A percentile compares a stretch with the other conserved stretches of the same genome.
These are phyloP conservation scores for Cordyceps javanica DNA, from an alignment of 2,329 filamentous ascomycete species.

Conservation along the genomic window DNA sequence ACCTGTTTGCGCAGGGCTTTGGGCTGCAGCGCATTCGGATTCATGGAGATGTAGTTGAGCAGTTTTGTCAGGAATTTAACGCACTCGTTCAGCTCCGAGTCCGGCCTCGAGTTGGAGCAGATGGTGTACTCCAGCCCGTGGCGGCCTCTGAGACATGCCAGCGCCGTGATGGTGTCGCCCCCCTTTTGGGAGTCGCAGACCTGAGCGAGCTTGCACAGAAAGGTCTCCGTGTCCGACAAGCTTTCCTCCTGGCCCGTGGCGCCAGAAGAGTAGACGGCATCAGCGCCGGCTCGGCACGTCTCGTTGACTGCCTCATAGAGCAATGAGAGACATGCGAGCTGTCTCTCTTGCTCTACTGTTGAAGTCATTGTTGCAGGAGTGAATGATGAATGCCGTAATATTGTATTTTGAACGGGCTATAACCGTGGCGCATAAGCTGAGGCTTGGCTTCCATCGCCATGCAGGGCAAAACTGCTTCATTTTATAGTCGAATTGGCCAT, in stretches of 20 bases:
- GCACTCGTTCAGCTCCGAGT: conserved; percentile 10
- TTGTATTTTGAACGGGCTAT: no score
- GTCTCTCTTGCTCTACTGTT: not conserved
- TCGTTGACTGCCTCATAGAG: not conserved
- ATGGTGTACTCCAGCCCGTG: conserved; percentile 13
- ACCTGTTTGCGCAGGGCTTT: conserved; percentile 13
- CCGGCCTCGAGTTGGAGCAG: conserved; percentile 12
- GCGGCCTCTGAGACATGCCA: conserved; percentile 4
- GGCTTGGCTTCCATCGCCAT: no score
- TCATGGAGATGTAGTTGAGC: not conserved
- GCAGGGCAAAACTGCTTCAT: no score
- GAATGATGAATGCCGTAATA: no score
- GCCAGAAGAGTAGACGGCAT: not conserved
- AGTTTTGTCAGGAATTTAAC: not conserved
- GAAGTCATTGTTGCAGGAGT: not conserved
- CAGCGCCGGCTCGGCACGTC: not conserved
- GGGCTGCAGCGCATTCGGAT: conserved; percentile 1
- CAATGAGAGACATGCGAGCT: not conserved
- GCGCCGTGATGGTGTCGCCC: conserved; percentile 11
- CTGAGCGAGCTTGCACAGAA: conserved; percentile 16
- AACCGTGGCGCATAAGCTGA: no score
- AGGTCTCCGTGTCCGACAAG: not conserved
- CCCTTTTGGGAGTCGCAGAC: conserved; percentile 14
- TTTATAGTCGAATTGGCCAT: no score
- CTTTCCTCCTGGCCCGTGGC: not conserved